Evolutionary conservation across 2,329 filamentous ascomycete genomes (phyloP), one percentile per base, ranked within the genome.

Genomic region (Mariannaea elegans): DNA sequence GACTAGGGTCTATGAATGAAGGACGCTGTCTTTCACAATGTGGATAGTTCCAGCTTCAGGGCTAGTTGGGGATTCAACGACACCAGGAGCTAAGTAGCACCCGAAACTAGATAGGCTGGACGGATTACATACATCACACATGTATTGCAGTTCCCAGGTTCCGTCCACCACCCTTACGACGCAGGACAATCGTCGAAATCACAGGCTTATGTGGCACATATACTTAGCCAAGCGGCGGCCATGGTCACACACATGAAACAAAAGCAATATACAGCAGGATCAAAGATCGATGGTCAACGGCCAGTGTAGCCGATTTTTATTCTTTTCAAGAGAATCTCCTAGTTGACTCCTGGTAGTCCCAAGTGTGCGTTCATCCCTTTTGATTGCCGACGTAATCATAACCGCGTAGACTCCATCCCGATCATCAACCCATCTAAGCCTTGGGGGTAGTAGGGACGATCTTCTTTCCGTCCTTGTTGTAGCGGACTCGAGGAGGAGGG

Each of bases 401-500:
- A 59, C 56, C 45, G 71, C 74, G 74, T 73, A 72, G 73, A 77
- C 74, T 74, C 76, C 74, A 71, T 74, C 70, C 74, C 69, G 72
- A 67, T 65, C 56, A 69, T 72, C 65, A 70, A 65, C 68, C 70
- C 67, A 64, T 63, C 69, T 76, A 78, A 67, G 63, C 75, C 76
- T 79, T 79, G 60, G 76, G 71, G 67, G 72, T 49, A 78, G 90
- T 91, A 72, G 94, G 93, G 81, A 90, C 90, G 80, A 99, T 90
- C 91, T 99, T 99, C 93, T 99, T 99, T 87, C 94, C 94, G 80
- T 99, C 95, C 91, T 98, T 97, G 92, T 99, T 99, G 93, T 97
- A 99, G 77, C 95, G 88, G 77, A 99, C 94, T 80, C 95, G 90
- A 78, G 95, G 95, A 74, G 95, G 95, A 77, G 95, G 96, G 76